Evolutionary conservation across 1,284 basidiomycete genomes (phyloP).

Genomic region (Somion occarium): DNA sequence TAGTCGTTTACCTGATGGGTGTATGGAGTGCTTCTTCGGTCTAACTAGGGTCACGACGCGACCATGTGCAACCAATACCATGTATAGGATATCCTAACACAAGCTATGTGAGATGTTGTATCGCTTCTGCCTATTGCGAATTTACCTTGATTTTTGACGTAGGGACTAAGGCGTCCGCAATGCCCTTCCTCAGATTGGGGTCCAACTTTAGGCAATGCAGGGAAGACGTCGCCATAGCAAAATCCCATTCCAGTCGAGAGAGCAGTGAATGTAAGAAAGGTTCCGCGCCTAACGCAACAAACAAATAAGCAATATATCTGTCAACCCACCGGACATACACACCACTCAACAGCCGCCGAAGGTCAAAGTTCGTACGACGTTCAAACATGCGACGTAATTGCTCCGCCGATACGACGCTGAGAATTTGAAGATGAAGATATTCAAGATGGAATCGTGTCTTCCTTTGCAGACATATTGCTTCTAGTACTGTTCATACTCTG

Average conservation of each 20-base stretch:
- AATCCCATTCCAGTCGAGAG: conserved; percentile 67
- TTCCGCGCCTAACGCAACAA: conserved; percentile 62
- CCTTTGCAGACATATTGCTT: conserved; percentile 40
- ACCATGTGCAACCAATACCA: conserved; percentile 77
- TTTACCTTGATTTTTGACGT: conserved; percentile 75
- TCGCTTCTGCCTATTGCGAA: too few relatives aligned
- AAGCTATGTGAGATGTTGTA: too few relatives aligned
- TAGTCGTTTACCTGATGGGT: conserved; percentile 73
- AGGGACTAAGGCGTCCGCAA: conserved; percentile 75
- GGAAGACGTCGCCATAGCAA: conserved; percentile 78
- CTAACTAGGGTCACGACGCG: conserved; percentile 85
- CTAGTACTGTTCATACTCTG: neutral
- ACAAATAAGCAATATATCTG: neutral
- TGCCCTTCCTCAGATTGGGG: conserved; percentile 58
- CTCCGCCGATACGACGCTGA: conserved; percentile 83
- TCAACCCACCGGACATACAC: conserved; percentile 13
- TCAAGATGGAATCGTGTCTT: conserved; percentile 93
- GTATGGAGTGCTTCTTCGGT: conserved; percentile 91
- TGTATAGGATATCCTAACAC: conserved; percentile 91
- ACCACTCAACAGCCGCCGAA: conserved; percentile 83
- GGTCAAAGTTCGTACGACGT: conserved; percentile 86
- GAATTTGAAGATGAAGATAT: conserved; percentile 89
- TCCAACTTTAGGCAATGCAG: conserved; percentile 80
- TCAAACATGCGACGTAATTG: conserved; percentile 87
- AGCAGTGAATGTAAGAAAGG: conserved; percentile 73